Evolutionary conservation across 164 flowering plant species (phyloP).

Genomic region (Kingdonia uniflora): DNA sequence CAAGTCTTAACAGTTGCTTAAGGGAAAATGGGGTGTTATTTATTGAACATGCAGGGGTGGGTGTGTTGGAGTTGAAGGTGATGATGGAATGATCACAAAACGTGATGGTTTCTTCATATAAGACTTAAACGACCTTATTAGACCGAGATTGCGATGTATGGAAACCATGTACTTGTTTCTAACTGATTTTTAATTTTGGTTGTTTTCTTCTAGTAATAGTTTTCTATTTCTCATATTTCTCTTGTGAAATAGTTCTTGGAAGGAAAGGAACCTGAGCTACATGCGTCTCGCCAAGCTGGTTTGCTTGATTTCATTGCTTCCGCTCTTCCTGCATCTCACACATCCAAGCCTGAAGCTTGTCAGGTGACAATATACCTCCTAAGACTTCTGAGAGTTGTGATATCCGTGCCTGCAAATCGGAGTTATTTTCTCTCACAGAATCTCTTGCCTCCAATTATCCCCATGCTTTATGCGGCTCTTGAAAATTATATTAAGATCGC

Average conservation of each 20-base stretch:
- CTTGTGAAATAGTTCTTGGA: slow-evolving; percentile 57
- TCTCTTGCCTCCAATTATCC: slow-evolving; percentile 83
- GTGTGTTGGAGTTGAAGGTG: too few relatives aligned
- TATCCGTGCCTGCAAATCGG: slow-evolving; percentile 56
- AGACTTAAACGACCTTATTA: too few relatives aligned
- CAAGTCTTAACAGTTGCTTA: too few relatives aligned
- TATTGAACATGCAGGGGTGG: too few relatives aligned
- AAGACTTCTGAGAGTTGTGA: slow-evolving; percentile 60
- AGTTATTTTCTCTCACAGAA: slow-evolving; percentile 85
- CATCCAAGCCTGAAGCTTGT: slow-evolving; percentile 87
- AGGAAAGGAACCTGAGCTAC: slow-evolving; percentile 80
- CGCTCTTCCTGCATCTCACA: slow-evolving; percentile 91
- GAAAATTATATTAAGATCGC: slow-evolving; percentile 88
- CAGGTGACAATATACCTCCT: slow-evolving; percentile 69
- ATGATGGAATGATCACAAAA: too few relatives aligned
- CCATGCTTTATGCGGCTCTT: slow-evolving; percentile 83
- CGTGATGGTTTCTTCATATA: too few relatives aligned
- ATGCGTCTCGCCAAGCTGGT: slow-evolving; percentile 90
- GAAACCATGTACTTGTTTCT: too few relatives aligned
- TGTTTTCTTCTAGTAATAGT: too few relatives aligned
- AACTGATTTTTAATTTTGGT: not conserved
- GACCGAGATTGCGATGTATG: too few relatives aligned
- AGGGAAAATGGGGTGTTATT: too few relatives aligned
- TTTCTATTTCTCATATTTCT: not conserved
- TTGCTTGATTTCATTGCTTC: slow-evolving; percentile 88